These are phyloP conservation scores for Camelina laxa DNA, from an alignment of 345 rosid genomes.

Conservation along the genomic window DNA sequence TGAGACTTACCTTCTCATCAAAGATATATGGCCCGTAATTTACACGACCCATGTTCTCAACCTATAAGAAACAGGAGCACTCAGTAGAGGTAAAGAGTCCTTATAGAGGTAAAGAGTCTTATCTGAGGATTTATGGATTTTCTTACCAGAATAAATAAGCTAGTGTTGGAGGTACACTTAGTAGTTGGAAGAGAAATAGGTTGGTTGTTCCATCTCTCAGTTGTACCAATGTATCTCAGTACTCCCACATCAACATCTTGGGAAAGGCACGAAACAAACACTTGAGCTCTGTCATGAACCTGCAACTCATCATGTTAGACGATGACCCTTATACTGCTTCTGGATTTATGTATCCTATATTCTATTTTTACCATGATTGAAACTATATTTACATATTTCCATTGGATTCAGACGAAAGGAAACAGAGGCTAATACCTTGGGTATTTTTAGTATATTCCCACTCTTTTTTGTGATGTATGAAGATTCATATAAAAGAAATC, in stretches of 20 bases:
- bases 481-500: slow-evolving; percentile 74
- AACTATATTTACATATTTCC: not conserved
- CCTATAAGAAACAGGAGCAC: slow-evolving; percentile 51
- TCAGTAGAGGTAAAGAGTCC: not conserved
- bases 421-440: slow-evolving; percentile 58
- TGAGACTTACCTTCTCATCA: slow-evolving; percentile 72
- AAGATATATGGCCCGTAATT: slow-evolving; percentile 79
- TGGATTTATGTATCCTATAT: not conserved
- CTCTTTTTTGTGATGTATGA: slow-evolving; percentile 51
- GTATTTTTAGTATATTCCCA: slow-evolving; percentile 59
- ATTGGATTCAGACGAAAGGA: slow-evolving; percentile 11
- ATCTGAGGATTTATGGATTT: not conserved
- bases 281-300: slow-evolving; percentile 96
- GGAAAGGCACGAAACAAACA: slow-evolving; percentile 65
- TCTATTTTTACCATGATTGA: not conserved
- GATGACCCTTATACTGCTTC: not conserved
- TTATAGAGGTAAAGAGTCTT: not conserved
- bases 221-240: slow-evolving; percentile 59
- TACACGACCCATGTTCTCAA: slow-evolving; percentile 94
- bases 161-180: slow-evolving; percentile 61
- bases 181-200: slow-evolving; percentile 59
- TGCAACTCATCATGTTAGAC: slow-evolving; percentile 42
- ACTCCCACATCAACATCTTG: slow-evolving; percentile 43
- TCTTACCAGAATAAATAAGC: slow-evolving; percentile 73
- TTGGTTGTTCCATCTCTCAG: slow-evolving; percentile 80